A percentile compares a stretch with the other conserved stretches of the same genome.
phyloP scores from a whole-genome alignment of 2,329 filamentous ascomycete genomes.

The Lasiodiplodia sp. region DNA sequence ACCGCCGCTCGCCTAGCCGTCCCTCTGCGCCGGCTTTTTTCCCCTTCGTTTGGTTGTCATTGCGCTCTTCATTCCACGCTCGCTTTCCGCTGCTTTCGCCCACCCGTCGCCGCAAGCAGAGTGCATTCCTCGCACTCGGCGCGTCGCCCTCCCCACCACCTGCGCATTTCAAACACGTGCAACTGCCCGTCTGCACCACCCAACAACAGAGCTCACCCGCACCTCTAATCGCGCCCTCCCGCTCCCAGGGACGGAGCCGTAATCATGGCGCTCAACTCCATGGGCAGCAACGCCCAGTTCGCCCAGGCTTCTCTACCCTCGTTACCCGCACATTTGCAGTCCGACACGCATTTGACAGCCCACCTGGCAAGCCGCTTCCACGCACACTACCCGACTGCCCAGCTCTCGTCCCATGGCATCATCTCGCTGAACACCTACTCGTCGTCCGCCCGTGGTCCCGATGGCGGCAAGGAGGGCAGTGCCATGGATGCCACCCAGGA shows the following conservation, averaged over 20 bases:
- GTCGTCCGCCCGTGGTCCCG: constrained; percentile 82
- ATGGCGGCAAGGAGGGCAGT: constrained; percentile 91
- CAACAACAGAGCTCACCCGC: neutral
- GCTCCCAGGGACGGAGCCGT: constrained; percentile 42
- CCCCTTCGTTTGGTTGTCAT: constrained; percentile 26
- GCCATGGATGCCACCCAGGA: constrained; percentile 93
- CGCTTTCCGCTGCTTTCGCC: constrained; percentile 39
- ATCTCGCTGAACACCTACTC: constrained; percentile 96
- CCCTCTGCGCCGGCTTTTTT: constrained; percentile 9
- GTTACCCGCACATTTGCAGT: constrained; percentile 82
- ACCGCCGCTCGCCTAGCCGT: constrained; percentile 31
- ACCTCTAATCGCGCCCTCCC: constrained; percentile 34
- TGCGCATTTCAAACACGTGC: neutral
- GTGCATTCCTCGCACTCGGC: constrained; percentile 19
- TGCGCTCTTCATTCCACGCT: constrained; percentile 31
- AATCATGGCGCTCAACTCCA: constrained; percentile 65
- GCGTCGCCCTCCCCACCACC: constrained; percentile 19
- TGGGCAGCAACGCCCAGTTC: constrained; percentile 61
- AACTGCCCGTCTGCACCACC: constrained; percentile 40
- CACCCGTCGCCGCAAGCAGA: constrained; percentile 10
- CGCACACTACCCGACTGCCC: constrained; percentile 84
- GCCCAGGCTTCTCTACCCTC: constrained; percentile 87
- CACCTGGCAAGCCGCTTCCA: constrained; percentile 91
- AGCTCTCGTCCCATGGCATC: constrained; percentile 88
- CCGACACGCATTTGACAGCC: constrained; percentile 79